Evolutionary conservation across 352 stramenopile genomes (phyloP), one percentile per base, ranked within the genome.

Genomic region (Detonula confervacea): DNA sequence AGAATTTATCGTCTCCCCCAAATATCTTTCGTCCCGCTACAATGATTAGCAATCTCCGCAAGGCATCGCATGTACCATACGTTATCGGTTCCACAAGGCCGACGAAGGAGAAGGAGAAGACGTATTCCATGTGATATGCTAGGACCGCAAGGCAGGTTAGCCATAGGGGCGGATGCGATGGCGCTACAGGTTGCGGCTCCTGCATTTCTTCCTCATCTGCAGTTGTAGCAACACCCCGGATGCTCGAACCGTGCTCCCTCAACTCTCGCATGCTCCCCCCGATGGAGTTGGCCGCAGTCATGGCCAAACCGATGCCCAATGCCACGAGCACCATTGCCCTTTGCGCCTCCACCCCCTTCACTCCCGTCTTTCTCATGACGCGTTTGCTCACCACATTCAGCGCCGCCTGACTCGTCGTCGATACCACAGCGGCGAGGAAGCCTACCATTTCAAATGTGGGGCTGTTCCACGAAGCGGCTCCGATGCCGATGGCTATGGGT

Each of bases 91-190:
- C 39, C 1, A 92, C 85, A 9, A 92, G 63, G 12, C 78, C 77
- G 49, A 93, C 79, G 74, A 93, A 91, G 22, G 80, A 86, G 49
- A 93, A 93, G 0, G 80, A 90, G 11, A 93, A 49, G 0, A 87
- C 72, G 61, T 93, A 93, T 54, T 93, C 87, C 35, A 91, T 62
- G 73, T 93, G 87, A 71, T 93, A 93, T 14, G 83, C 75, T 8
- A 81, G 47, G 5, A 86, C 69, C 9, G 87, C 86, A 54, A 80
- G 55, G 9, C 62, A 55, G 49, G 77, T 71, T 18, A 93, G 71
- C 77, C 62, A 87, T 27, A 74, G 11, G 11, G 87, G 87, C 49
- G 84, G 81, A 67, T 67, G 71, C 16, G 57, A 60, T 14, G 44
- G 35, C 20, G 59, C 49, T 27, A 27, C 27, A 55, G 24, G 39